Evolutionary conservation across 1,139 yeast genomes (phyloP), one percentile per base, ranked within the genome.

Genomic region (Lodderomyces orthopsilosis): DNA sequence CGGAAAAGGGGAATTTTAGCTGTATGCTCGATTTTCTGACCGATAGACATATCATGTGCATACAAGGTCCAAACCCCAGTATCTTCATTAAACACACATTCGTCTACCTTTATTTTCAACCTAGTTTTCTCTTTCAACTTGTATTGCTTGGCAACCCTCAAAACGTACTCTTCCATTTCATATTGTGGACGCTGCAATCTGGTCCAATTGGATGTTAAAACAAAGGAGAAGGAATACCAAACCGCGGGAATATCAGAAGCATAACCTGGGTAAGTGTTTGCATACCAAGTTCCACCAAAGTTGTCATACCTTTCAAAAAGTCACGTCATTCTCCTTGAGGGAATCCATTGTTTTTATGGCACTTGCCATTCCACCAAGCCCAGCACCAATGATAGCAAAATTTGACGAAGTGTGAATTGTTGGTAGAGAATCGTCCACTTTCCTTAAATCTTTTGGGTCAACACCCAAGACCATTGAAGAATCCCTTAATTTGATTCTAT

Each of bases 201-300:
- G 43, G 67, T 63, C 79, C 80, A 75, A 40, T 64, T 66, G 30
- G 57, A 59, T 51, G 67, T 73, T 50, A 75, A 58, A 44, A 63
- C 74, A 41, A 62, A 63, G 19, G 65, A 68, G 41, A 66, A 66
- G 24, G 75, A 66, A 46, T 75, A 73, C 72, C 77, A 76, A 28
- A 73, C 54, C 1, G 77, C 74, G 80, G 81, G 32, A 42, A 74
- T 68, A 52, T 73, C 78, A 21, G 74, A 66, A 32, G 79, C 81
- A 54, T 77, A 74, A 5, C 32, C 32, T 8, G 32, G 32, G 17
- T 27, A 27, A 3, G 32, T 27, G 8, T 27, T 27, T 4, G 32
- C 32, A 13, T 27, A 27, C 32, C 32, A 27, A 8, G 32, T 27
- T 8, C 32, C 32, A 3, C 32, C 32, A 46, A 73, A 63, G 40